Evolutionary conservation across 2,329 filamentous ascomycete genomes (phyloP), one percentile per base, ranked within the genome.

Genomic region (Hypoxylon sp.): DNA sequence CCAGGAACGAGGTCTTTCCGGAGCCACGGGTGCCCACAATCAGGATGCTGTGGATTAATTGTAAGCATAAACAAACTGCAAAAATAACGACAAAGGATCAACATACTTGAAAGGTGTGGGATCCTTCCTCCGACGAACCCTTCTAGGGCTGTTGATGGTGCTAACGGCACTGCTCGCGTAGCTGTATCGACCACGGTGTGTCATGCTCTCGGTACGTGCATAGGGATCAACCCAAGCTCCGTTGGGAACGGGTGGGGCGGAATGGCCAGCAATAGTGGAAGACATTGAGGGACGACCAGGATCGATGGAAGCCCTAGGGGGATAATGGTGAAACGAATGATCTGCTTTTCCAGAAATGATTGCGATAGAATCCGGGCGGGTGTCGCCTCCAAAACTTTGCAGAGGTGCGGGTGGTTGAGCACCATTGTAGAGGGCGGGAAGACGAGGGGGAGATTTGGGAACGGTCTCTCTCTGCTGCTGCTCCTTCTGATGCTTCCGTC

Each of bases 51-150:
- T 12, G 20, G 29, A 20, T 47, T 17, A 16, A 46, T 25, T 4
- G 56, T 69, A 31, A 69, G 55, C 21, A 32, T 37, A 31, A 31
- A 25, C 12, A 11, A n/a, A 27, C 30, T 49, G 20, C 13, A 19
- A 41, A 35, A 36, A 7, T 36, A 12, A 2, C 35, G n/a, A n/a
- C n/a, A n/a, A n/a, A 17, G 19, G 21, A 25, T 5, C 3, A 38
- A 82, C 91, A 82, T 78, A 97, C 93, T 99, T 99, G 83, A 97
- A 96, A 1, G 94, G 91, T 7, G 93, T 97, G 6, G 94, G 94
- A 68, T 99, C 94, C 79, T 96, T 97, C 76, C 94, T 87, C 77
- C 93, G 88, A 65, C 94, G 87, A 61, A 97, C 87, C 69, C 92
- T 86, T 61, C 94, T 86, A 58, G 94, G 93, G 71, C 89, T 96